phyloP scores from a whole-genome alignment of 345 rosid genomes.

The Anacardium occidentale region DNA sequence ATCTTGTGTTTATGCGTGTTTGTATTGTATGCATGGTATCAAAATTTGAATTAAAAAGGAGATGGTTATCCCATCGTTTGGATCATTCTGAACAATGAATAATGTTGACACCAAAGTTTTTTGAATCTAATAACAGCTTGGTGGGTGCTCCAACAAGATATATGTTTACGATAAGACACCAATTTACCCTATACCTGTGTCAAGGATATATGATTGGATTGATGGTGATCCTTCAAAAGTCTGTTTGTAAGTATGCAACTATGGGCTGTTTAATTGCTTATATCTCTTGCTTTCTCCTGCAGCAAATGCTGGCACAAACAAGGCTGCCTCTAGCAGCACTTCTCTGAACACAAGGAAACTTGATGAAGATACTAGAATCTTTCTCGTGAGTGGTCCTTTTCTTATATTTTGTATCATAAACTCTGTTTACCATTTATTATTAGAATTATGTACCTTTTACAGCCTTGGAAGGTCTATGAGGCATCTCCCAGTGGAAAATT shows the following conservation, averaged over 20 bases:
- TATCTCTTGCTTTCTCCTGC: slow-evolving; percentile 20
- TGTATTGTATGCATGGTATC: no score
- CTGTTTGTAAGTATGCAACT: neutral
- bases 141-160: no score
- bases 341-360: slow-evolving; percentile 89
- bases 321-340: slow-evolving; percentile 90
- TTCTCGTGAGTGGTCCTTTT: slow-evolving; percentile 56
- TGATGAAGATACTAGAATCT: slow-evolving; percentile 90
- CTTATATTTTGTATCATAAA: neutral
- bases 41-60: no score
- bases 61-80: no score
- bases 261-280: neutral
- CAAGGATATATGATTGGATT: neutral
- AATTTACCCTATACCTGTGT: neutral
- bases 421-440: neutral
- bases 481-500: no score
- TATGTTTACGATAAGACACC: no score
- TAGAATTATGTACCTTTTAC: neutral
- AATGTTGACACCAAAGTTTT: no score
- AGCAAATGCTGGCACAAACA: slow-evolving; percentile 89
- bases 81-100: neutral
- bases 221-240: neutral
- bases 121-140: no score
- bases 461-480: no score
- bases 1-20: no score